Percentiles rank a stretch among this genome's conserved stretches.
Evolutionary conservation across 164 flowering plant species (phyloP).

Genomic region (Sedum album): DNA sequence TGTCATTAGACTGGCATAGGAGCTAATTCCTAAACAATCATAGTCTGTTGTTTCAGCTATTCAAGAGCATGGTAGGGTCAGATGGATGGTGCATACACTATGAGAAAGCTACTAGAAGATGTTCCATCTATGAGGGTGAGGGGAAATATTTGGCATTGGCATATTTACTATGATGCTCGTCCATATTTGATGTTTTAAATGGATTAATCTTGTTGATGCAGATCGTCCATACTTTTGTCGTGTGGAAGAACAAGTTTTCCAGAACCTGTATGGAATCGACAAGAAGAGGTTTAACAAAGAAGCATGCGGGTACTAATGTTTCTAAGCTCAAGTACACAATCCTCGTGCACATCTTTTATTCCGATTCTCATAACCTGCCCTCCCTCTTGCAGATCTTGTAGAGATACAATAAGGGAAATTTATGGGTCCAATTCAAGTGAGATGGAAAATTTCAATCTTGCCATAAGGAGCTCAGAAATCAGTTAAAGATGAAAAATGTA

Average conservation of each 20-base stretch:
- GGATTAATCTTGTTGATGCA: slow-evolving; percentile 11
- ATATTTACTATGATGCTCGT: too few species aligned
- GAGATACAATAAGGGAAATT: slow-evolving; percentile 25
- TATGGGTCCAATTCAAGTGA: slow-evolving; percentile 56
- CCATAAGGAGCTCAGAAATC: neutral
- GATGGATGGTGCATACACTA: slow-evolving; percentile 88
- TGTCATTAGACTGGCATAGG: too few species aligned
- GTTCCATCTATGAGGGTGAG: slow-evolving; percentile 67
- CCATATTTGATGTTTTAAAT: neutral
- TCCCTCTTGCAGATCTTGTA: slow-evolving; percentile 30
- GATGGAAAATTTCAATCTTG: slow-evolving; percentile 43
- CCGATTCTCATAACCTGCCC: neutral
- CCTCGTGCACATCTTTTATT: neutral
- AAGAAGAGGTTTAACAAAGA: slow-evolving; percentile 16
- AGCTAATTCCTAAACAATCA: too few species aligned
- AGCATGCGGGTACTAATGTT: slow-evolving; percentile 58
- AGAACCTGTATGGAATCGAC: slow-evolving; percentile 48
- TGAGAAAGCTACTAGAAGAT: slow-evolving; percentile 56
- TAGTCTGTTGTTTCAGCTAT: too few species aligned
- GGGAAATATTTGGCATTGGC: too few species aligned
- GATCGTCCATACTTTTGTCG: slow-evolving; percentile 87
- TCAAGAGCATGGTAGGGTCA: slow-evolving; percentile 55
- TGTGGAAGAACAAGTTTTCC: slow-evolving; percentile 52
- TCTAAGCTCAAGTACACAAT: too few species aligned
- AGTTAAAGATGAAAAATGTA: too few species aligned